Conservation (phyloP, 163 green algal species). For the Chloroidium sp. region DNA sequence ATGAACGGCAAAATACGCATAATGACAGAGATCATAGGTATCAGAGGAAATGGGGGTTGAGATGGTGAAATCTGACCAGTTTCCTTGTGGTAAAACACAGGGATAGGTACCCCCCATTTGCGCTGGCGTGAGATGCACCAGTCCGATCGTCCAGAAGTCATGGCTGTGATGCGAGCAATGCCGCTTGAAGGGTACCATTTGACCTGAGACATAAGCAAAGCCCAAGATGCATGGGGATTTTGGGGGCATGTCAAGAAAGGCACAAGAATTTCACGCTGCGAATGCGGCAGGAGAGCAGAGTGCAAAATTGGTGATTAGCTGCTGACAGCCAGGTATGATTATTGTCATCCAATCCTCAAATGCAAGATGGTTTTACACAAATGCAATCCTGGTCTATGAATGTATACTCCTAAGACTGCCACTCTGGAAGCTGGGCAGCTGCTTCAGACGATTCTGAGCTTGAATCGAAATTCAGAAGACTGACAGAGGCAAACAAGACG, state of each 20-base stretch:
- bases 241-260: constrained; percentile 39
- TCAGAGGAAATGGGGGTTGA: constrained; percentile 1
- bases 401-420: too few species aligned
- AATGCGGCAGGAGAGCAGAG: not conserved
- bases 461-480: not conserved
- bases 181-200: constrained; percentile 71
- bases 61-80: constrained; percentile 26
- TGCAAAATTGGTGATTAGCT: too few species aligned
- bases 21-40: constrained; percentile 9
- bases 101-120: constrained; percentile 95
- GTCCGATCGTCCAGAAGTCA: constrained; percentile 84
- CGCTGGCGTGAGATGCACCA: constrained; percentile 98
- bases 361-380: constrained; percentile 55
- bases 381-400: constrained; percentile 65
- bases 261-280: constrained; percentile 48
- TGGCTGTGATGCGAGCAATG: constrained; percentile 84
- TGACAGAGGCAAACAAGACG: too few species aligned
- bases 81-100: constrained; percentile 90
- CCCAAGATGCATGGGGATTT: not conserved
- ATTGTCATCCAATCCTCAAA: too few species aligned
- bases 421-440: too few species aligned
- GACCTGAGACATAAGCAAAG: constrained; percentile 26
- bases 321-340: too few species aligned
- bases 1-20: too few species aligned
- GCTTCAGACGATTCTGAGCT: constrained; percentile 47